Evolutionary conservation across 2,329 filamentous ascomycete genomes (phyloP), one percentile per base, ranked within the genome.

Genomic region (Helicocarpus griseus): DNA sequence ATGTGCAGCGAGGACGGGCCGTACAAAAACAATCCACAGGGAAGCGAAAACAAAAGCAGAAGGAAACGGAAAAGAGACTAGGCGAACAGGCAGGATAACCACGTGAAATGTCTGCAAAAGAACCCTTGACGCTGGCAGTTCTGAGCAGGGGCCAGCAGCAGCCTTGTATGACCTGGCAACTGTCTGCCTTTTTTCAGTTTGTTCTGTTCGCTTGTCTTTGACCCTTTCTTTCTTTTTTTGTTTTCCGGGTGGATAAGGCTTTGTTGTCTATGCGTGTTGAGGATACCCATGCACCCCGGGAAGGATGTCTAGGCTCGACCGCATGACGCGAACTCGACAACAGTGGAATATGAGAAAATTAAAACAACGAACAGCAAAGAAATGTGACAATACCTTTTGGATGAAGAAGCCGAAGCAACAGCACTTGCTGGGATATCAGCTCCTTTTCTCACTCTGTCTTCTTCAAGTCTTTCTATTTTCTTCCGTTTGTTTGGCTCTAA

Each of bases 271-370:
- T 43, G 22, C 5, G 40, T 43, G 40, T 46, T 24, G 14, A 28
- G 29, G 29, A 35, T 46, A 21, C 44, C 17, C n/a, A 35, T 24
- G 44, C 17, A 35, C 28, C 19, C 29, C 5, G 19, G 29, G 22
- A 46, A 46, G 44, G 44, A 26, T 46, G 44, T 35, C 8, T 31
- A 46, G 28, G 28, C 28, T 46, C 28, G n/a, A 46, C 44, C 44
- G 14, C 29, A 22, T 17, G 9, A 33, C 26, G 26, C 28, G 29
- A 17, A n/a, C 28, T 28, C 14, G 19, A 19, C 13, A 44, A 44
- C 28, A 24, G 13, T 13, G 21, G 33, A 46, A 22, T 3, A 31
- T 33, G 24, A 21, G 28, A 4, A 13, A 46, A 13, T 31, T 45
- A 28, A 45, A 11, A 31, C 8, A 21, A 46, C 31, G 7, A 43